These are phyloP conservation scores for Cercospora nicotianae DNA, from an alignment of 2,329 filamentous ascomycete species.

Conservation along the genomic window DNA sequence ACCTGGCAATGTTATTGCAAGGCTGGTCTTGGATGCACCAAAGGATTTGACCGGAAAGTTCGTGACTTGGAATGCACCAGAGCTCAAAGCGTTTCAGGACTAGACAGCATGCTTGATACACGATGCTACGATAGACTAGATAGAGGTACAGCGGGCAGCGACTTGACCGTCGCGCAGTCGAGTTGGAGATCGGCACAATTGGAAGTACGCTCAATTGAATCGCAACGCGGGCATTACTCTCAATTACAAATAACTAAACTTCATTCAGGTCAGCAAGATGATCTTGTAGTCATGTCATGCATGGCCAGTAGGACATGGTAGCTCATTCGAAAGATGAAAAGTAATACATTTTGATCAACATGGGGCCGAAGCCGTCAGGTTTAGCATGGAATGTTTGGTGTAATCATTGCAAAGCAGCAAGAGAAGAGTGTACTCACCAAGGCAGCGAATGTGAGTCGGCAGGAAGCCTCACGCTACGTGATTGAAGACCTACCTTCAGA, in stretches of 20 bases:
- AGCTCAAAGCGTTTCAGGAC: conserved; percentile 36
- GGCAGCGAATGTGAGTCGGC: background rate
- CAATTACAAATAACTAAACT: background rate
- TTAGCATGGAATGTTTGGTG: conserved; percentile 73
- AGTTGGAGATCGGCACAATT: background rate
- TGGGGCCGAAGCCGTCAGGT: conserved; percentile 63
- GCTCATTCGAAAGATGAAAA: conserved; percentile 85
- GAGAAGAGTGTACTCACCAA: conserved; percentile 33
- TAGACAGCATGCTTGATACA: conserved; percentile 15
- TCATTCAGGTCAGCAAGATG: background rate
- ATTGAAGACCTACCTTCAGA: conserved; percentile 33
- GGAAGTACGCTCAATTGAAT: background rate
- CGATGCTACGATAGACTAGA: background rate
- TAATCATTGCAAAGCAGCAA: conserved; percentile 58
- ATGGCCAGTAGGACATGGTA: background rate
- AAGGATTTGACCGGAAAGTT: conserved; percentile 73
- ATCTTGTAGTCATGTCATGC: background rate
- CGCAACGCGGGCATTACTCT: background rate
- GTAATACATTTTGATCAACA: conserved; percentile 66
- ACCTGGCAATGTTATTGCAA: conserved; percentile 83
- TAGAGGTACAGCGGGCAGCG: background rate
- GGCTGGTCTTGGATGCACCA: conserved; percentile 65
- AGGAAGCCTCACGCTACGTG: background rate
- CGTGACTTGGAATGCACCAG: conserved; percentile 56
- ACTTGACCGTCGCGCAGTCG: background rate